A percentile compares a stretch with the other conserved stretches of the same genome.
phyloP scores from a whole-genome alignment of 805 yeast species.

The Metschnikowia picachoensis region DNA sequence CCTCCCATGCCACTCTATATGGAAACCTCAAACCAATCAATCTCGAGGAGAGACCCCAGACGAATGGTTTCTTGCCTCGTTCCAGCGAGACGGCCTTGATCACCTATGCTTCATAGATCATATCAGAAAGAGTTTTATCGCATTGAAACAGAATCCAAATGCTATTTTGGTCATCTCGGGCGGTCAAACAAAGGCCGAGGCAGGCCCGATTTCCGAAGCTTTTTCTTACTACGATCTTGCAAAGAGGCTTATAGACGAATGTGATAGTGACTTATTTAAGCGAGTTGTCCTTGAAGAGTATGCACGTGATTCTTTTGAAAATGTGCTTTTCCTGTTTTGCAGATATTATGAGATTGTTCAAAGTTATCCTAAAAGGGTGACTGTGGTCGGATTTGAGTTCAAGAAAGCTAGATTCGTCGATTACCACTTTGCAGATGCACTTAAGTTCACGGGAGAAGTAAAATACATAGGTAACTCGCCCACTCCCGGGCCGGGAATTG shows the following conservation, averaged over 20 bases:
- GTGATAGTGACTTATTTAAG: constrained; percentile 6
- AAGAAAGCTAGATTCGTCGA: constrained; percentile 57
- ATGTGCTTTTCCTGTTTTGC: constrained; percentile 58
- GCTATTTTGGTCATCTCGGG: constrained; percentile 53
- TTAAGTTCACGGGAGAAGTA: constrained; percentile 39
- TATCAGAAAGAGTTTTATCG: constrained; percentile 42
- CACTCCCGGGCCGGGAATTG: constrained; percentile 28
- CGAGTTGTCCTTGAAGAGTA: constrained; percentile 57
- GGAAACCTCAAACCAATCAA: constrained; percentile 35
- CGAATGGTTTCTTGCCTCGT: constrained; percentile 67
- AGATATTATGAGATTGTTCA: constrained; percentile 47
- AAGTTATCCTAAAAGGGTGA: constrained; percentile 47
- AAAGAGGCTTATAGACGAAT: constrained; percentile 19
- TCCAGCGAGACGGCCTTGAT: constrained; percentile 68
- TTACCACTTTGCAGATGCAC: constrained; percentile 47
- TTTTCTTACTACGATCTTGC: constrained; percentile 52
- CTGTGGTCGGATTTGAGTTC: constrained; percentile 72
- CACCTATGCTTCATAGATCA: constrained; percentile 65
- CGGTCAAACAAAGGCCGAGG: constrained; percentile 61
- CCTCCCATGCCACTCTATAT: constrained; percentile 55
- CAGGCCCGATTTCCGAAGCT: constrained; percentile 59
- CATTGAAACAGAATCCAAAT: constrained; percentile 26
- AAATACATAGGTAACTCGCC: constrained; percentile 61
- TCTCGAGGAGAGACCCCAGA: constrained; percentile 39
- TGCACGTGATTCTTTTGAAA: constrained; percentile 80